phyloP scores from a whole-genome alignment of 2,329 filamentous ascomycete species.

The Teratosphaeria epicoccoides region DNA sequence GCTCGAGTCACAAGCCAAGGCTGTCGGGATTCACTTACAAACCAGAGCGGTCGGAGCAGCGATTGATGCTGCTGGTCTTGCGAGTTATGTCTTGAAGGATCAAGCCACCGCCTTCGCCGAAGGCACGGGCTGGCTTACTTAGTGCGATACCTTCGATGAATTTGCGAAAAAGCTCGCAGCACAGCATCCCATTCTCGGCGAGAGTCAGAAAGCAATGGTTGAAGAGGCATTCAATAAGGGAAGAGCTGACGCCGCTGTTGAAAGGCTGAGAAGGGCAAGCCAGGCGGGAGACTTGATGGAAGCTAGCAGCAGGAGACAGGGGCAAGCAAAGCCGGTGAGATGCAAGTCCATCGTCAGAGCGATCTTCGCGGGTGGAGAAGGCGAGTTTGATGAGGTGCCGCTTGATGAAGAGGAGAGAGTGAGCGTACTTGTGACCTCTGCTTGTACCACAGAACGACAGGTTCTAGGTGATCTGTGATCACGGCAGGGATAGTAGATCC shows the following conservation, averaged over 20 bases:
- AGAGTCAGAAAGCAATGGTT: background rate
- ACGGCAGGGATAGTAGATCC: background rate
- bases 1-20: background rate
- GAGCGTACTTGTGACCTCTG: no score
- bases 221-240: background rate
- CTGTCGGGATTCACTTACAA: background rate
- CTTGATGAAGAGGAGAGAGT: background rate
- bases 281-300: background rate
- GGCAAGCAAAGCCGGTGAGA: background rate
- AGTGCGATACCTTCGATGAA: background rate
- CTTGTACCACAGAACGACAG: background rate
- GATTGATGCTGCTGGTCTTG: background rate
- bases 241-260: no score
- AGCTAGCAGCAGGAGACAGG: background rate
- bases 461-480: background rate
- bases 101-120: background rate
- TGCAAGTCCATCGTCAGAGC: background rate
- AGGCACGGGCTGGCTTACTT: background rate
- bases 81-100: background rate
- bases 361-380: background rate
- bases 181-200: no score
- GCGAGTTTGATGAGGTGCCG: background rate
- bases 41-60: background rate
- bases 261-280: background rate
- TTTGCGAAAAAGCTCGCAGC: background rate